A percentile compares a stretch with the other conserved stretches of the same genome.
Evolutionary conservation across 768 basidiomycete species (phyloP).

Genomic region (Wakefieldia striispora): DNA sequence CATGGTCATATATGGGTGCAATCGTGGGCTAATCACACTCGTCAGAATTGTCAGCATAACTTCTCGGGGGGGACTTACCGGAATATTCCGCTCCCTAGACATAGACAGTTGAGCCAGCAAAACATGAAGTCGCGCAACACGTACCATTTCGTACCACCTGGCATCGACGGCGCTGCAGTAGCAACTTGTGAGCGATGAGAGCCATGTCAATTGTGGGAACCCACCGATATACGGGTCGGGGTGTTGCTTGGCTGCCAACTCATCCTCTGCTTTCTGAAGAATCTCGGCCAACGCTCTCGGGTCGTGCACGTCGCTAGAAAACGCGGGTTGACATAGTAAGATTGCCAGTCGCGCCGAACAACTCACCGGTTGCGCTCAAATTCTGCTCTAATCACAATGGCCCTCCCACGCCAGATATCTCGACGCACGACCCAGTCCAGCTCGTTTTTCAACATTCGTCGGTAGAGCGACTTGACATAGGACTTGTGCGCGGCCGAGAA

Average conservation of each 20-base stretch:
- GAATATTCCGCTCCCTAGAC: constrained; percentile 76
- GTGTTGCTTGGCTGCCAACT: constrained; percentile 64
- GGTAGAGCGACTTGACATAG: constrained; percentile 92
- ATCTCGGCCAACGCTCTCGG: constrained; percentile 79
- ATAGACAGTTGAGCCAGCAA: background rate
- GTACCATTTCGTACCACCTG: constrained; percentile 96
- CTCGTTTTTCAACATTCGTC: constrained; percentile 79
- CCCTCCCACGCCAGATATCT: constrained; percentile 83
- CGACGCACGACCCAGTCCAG: constrained; percentile 88
- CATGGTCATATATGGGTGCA: constrained; percentile 65
- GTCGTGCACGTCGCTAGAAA: constrained; percentile 71
- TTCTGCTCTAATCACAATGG: constrained; percentile 83
- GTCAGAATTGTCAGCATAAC: background rate
- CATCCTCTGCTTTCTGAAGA: constrained; percentile 75
- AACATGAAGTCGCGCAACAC: constrained; percentile 27
- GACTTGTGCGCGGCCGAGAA: constrained; percentile 76
- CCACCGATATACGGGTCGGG: constrained; percentile 93
- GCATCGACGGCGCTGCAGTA: constrained; percentile 67
- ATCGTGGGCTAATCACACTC: constrained; percentile 51
- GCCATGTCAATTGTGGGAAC: constrained; percentile 32
- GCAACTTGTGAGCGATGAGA: background rate
- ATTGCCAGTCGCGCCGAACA: constrained; percentile 13
- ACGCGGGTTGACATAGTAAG: background rate
- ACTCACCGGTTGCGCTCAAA: constrained; percentile 88
- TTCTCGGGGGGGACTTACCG: constrained; percentile 52